Base-by-base conservation (phyloP, 768 basidiomycete genomes). In the Pisolithus orientalis region DNA sequence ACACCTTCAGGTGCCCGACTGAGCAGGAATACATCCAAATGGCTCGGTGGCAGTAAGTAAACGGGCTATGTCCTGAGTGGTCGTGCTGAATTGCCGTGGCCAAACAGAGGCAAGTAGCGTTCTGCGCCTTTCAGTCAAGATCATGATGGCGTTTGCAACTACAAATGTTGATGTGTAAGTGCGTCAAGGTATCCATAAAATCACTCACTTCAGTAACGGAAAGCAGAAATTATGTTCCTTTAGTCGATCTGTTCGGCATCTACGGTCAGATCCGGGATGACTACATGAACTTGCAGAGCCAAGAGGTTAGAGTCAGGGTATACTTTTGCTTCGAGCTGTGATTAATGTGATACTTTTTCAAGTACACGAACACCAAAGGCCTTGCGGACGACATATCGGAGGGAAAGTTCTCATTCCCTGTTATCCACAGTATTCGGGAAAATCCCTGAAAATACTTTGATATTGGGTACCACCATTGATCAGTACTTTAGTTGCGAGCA, bases 371-470 rank as follows among this genome's bases (percentile, higher is more conserved):
- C 38, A 91, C 83, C 66, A 88, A 88, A 68, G 85, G 86, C 4
- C 93, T 87, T 68, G 88, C 87, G 0, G 93, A 96, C 66, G 94
- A 96, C 62, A 74, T 96, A 9, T 88, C 90, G 0, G 93, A 96
- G 69, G 93, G 93, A 4, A 96, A 96, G 69, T 96, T 96, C 71
- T 92, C 89, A 6, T 96, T 96, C 70, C 92, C 91, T 0, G 76
- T 94, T 47, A 85, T 96, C 0, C 94, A 95, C 64, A 83, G 85
- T n/a, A 84, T 95, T 34, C 82, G 85, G 21, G 81, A 87, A 8
- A 82, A 93, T 66, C 74, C 70, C 13, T n/a, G 76, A 81, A 1
- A 90, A 90, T 62, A 77, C 82, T 16, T 84, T 85, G 66, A 76
- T 96, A 16, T 73, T 94, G 44, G 91, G 91, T 92, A 57, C 54